These are phyloP conservation scores for Talaromyces atroroseus DNA, from an alignment of 2,329 filamentous ascomycete genomes.

Conservation along the genomic window DNA sequence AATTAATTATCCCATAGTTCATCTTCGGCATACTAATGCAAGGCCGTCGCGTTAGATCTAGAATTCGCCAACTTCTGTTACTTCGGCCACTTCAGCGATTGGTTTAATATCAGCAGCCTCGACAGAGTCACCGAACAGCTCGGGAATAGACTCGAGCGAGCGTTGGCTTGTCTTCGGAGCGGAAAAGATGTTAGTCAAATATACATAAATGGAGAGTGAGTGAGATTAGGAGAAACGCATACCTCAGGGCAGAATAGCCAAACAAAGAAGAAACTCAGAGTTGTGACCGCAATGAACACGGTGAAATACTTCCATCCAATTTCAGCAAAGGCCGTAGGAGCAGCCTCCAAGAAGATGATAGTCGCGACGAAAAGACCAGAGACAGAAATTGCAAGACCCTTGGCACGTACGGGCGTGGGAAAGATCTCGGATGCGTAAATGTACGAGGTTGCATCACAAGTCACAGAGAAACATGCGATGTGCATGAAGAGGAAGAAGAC, in stretches of 20 bases:
- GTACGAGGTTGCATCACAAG: conserved; percentile 17
- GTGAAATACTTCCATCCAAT: conserved; percentile 11
- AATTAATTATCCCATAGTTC: not conserved
- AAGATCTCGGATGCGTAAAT: conserved; percentile 20
- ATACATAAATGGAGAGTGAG: not conserved
- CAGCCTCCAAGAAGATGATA: conserved; percentile 15
- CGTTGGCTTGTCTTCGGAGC: not conserved
- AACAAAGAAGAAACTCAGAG: not conserved
- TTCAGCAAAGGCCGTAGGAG: conserved; percentile 17
- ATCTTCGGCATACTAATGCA: not conserved
- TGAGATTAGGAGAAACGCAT: not conserved
- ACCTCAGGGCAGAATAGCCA: conserved; percentile 6
- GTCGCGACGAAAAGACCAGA: conserved; percentile 13
- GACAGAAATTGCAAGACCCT: conserved; percentile 17
- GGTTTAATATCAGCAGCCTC: not conserved
- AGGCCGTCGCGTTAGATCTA: too few relatives aligned
- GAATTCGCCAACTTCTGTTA: not conserved
- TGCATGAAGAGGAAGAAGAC: conserved; percentile 13
- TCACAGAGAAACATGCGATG: conserved; percentile 11
- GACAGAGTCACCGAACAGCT: not conserved
- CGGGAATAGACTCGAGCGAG: conserved; percentile 2
- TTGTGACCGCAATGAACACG: conserved; percentile 5
- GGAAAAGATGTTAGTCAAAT: not conserved
- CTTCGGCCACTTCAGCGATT: not conserved
- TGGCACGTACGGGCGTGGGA: conserved; percentile 17